These are phyloP conservation scores for Arthrobotrys pseudoclavata DNA, from an alignment of 2,329 filamentous ascomycete species.

Conservation along the genomic window DNA sequence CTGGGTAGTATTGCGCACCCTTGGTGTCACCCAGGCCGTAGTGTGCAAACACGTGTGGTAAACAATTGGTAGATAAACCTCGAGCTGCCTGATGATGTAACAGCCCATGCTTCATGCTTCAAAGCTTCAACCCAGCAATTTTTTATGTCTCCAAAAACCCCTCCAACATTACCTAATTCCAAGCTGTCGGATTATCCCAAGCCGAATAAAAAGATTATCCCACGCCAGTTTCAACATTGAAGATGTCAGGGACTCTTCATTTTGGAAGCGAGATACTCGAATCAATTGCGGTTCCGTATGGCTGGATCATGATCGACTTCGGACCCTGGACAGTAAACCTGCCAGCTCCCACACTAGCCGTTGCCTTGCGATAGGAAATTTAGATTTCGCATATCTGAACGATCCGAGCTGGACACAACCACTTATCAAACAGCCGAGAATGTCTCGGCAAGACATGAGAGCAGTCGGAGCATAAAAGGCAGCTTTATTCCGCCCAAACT, in stretches of 20 bases:
- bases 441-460: not conserved
- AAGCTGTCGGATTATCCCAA: slow-evolving; percentile 23
- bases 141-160: not conserved
- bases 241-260: slow-evolving; percentile 9
- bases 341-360: slow-evolving; percentile 17
- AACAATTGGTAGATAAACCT: slow-evolving; percentile 43
- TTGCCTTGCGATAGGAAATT: slow-evolving; percentile 19
- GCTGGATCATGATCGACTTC: slow-evolving; percentile 12
- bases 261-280: slow-evolving; percentile 19
- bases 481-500: not conserved
- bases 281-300: slow-evolving; percentile 13
- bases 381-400: slow-evolving; percentile 28
- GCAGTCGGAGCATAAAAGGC: not conserved
- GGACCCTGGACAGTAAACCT: slow-evolving; percentile 6
- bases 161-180: slow-evolving; percentile 55
- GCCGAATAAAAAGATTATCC: slow-evolving; percentile 29
- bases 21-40: slow-evolving; percentile 15
- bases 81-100: slow-evolving; percentile 56
- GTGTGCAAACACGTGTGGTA: slow-evolving; percentile 36
- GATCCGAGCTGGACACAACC: not conserved
- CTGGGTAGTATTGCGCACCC: slow-evolving; percentile 34
- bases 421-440: slow-evolving; percentile 15
- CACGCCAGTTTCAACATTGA: slow-evolving; percentile 18
- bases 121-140: slow-evolving; percentile 18
- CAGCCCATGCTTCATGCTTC: slow-evolving; percentile 10